Evolutionary conservation across 2,329 filamentous ascomycete genomes (phyloP), one percentile per base, ranked within the genome.

Genomic region (Scortechinia acanthostroma): DNA sequence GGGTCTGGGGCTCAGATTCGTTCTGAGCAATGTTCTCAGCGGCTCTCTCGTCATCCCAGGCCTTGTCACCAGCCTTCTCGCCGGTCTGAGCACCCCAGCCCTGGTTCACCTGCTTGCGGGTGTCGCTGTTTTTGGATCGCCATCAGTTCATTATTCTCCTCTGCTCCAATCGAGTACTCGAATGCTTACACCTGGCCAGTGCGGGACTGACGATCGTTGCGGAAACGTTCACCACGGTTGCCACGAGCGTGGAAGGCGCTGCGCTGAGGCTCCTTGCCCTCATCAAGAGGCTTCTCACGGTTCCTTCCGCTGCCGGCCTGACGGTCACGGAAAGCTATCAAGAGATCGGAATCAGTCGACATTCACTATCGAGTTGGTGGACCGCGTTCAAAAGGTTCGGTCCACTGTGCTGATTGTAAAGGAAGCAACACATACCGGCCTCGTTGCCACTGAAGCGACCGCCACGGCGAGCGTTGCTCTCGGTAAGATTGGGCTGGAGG

Each of bases 11-110:
- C 52, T 80, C 76, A 61, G 76, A 78, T 63, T 78, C 74, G 49
- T 87, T 83, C 58, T 80, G 73, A 53, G 84, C 84, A 56, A 86
- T 83, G 52, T 73, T 76, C 58, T 83, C 80, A 52, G 80, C 84
- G 52, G 77, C 80, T 62, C 77, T 73, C 69, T 88, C 84, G 54
- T 88, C 84, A 47, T 73, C 73, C 65, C 74, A 75, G 60, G 10
- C 25, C 25, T 30, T 30, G 25, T 83, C 79, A 51, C 73, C 74
- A 56, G 75, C 76, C 49, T 75, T 68, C 53, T 81, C 83, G 51
- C 73, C 74, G 51, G 73, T 71, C 35, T 40, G 10, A 55, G 69
- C 77, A 54, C 83, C 84, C 84, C 84, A 88, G 60, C 81, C 82
- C 61, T 86, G 80, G 56, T 73, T 78, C 55, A 76, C 74, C 64